Evolutionary conservation across 331 rosid genomes (phyloP).

Genomic region (Phaseolus coccineus): DNA sequence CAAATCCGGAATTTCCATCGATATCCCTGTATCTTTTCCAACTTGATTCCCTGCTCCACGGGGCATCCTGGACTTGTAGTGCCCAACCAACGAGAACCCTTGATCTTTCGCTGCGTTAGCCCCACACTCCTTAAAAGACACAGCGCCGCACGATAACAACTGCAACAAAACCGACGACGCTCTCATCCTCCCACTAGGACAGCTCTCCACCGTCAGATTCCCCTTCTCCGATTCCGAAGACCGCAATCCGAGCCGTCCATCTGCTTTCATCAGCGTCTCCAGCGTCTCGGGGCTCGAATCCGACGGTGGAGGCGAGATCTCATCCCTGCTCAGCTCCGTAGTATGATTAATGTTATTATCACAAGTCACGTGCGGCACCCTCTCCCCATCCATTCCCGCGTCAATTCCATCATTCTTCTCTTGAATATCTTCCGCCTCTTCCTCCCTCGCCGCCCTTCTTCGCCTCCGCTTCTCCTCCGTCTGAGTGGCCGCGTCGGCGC

Average conservation of each 20-base stretch:
- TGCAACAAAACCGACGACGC: slow-evolving; percentile 88
- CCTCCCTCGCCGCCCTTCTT: slow-evolving; percentile 56
- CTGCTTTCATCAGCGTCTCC: slow-evolving; percentile 84
- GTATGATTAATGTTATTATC: slow-evolving; percentile 51
- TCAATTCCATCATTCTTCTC: slow-evolving; percentile 54
- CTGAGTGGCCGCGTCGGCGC: slow-evolving; percentile 93
- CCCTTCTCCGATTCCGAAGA: slow-evolving; percentile 34
- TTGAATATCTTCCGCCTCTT: slow-evolving; percentile 28
- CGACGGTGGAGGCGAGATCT: slow-evolving; percentile 97
- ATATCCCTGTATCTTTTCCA: slow-evolving; percentile 54
- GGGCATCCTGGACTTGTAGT: slow-evolving; percentile 63
- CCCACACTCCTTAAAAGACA: slow-evolving; percentile 79
- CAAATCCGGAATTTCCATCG: slow-evolving; percentile 54
- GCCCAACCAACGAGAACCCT: slow-evolving; percentile 67
- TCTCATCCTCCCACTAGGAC: slow-evolving; percentile 69
- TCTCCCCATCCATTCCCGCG: slow-evolving; percentile 44
- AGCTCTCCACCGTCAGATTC: slow-evolving; percentile 56
- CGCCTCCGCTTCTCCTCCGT: slow-evolving; percentile 83
- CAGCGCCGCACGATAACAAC: slow-evolving; percentile 84
- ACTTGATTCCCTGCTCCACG: slow-evolving; percentile 59
- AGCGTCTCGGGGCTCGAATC: slow-evolving; percentile 96
- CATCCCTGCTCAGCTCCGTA: slow-evolving; percentile 82
- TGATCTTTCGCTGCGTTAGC: slow-evolving; percentile 62
- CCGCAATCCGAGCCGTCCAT: slow-evolving; percentile 63
- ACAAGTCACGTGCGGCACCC: slow-evolving; percentile 39